Evolutionary conservation across 108 stramenopile species (phyloP).

Genomic region (Cyclostephanos tholiformis): DNA sequence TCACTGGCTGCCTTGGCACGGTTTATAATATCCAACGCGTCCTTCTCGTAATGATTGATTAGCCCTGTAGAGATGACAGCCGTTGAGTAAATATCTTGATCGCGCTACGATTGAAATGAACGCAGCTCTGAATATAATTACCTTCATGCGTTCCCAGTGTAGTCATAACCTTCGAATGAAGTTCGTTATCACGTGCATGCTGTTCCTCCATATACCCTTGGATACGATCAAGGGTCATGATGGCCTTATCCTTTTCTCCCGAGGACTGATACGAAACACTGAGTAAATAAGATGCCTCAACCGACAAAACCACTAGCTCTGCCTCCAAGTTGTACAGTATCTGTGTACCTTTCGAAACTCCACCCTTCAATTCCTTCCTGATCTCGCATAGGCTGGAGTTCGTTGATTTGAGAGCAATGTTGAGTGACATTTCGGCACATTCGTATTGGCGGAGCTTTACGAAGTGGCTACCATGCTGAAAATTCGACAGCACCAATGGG

Average conservation of each 20-base stretch:
- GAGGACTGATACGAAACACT: slow-evolving; percentile 18
- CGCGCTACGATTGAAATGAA: not conserved
- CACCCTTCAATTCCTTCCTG: slow-evolving; percentile 16
- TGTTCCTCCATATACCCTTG: slow-evolving; percentile 47
- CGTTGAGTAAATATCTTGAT: not conserved
- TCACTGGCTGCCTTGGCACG: slow-evolving; percentile 25
- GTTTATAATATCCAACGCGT: slow-evolving; percentile 42
- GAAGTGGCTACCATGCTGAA: slow-evolving; percentile 45
- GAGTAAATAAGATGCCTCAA: slow-evolving; percentile 46
- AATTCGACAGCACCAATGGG: not conserved
- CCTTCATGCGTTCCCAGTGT: slow-evolving; percentile 29
- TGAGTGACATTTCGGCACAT: slow-evolving; percentile 27
- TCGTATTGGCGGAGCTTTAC: slow-evolving; percentile 26
- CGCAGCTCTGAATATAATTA: not conserved
- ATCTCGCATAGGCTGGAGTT: slow-evolving; percentile 37
- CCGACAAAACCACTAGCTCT: slow-evolving; percentile 41
- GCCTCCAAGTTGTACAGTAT: slow-evolving; percentile 46
- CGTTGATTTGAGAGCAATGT: slow-evolving; percentile 41
- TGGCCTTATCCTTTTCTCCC: slow-evolving; percentile 32
- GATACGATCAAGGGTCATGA: slow-evolving; percentile 36
- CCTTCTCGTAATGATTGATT: slow-evolving; percentile 27
- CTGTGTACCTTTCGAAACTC: slow-evolving; percentile 8
- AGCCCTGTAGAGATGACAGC: slow-evolving; percentile 11
- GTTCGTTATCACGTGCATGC: slow-evolving; percentile 28
- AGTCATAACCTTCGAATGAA: slow-evolving; percentile 28